Evolutionary conservation across 2,329 filamentous ascomycete species (phyloP).

Genomic region (Pseudocercospora musae): DNA sequence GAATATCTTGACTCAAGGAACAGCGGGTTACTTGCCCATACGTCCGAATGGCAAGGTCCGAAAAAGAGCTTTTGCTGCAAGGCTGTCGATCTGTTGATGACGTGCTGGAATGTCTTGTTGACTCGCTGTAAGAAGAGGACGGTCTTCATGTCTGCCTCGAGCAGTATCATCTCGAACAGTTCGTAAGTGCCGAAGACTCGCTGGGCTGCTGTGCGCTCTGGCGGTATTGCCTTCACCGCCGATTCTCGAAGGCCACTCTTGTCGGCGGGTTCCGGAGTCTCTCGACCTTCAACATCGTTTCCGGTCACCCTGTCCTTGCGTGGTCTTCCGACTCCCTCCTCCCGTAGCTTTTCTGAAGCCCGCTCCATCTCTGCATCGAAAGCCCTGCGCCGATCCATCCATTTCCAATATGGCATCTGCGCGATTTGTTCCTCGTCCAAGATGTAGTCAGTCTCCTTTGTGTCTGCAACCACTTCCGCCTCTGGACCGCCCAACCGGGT

Average conservation of each 20-base stretch:
- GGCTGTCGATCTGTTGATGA: constrained; percentile 9
- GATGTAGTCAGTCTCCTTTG: background rate
- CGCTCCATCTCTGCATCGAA: background rate
- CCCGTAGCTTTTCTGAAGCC: background rate
- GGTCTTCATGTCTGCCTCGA: background rate
- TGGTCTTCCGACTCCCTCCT: background rate
- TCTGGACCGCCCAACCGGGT: background rate
- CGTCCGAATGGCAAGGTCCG: no score
- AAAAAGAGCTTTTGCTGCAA: constrained; percentile 12
- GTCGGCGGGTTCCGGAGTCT: background rate
- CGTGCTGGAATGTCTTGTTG: constrained; percentile 12
- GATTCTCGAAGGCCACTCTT: background rate
- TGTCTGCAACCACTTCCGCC: background rate
- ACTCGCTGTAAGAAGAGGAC: constrained; percentile 5
- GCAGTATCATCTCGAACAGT: constrained; percentile 13
- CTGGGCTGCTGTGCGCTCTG: background rate
- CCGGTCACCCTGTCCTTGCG: background rate
- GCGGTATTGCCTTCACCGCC: background rate
- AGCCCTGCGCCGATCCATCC: background rate
- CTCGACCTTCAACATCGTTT: background rate
- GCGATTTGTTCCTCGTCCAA: background rate
- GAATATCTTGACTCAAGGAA: no score
- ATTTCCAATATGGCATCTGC: background rate
- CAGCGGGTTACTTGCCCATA: no score
- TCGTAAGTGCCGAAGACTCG: constrained; percentile 14